Base-by-base conservation (phyloP, 495 filamentous ascomycete species). In the Aspergillus avenaceus region DNA sequence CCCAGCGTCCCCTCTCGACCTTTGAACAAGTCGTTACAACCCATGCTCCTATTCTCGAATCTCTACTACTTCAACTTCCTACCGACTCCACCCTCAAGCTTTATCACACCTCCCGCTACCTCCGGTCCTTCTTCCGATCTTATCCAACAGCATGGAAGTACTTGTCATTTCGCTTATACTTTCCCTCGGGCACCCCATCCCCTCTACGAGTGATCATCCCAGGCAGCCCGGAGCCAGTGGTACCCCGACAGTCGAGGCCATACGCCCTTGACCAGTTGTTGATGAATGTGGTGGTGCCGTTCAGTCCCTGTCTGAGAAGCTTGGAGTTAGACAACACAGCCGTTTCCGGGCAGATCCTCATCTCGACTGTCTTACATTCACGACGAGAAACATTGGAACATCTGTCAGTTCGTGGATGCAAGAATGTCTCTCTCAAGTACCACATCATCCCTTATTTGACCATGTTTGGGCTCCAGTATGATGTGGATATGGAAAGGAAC, bases 361-460 rank as follows among this genome's bases (percentile, higher is more conserved):
- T 74, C 11, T 73, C 72, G 26, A 78, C 65, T 3, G 76, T 84
- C 21, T 59, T 83, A 40, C 68, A 76, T 41, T 65, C 74, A n/a
- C 72, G 77, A 26, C 67, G 73, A 23, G 71, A 75, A 43, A 79
- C 76, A 0, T 53, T 84, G 45, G 72, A 79, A 55, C 80, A 84
- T 52, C 68, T 84, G 16, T 84, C 80, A 5, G 75, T 83, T 28
- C 74, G 81, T 8, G 81, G 80, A 7, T 84, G 81, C 72, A 83
- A 84, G 61, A 81, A 84, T 63, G 81, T 84, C 25, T 83, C 80
- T 14, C 66, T 84, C 41, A 84, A 84, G 61, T 84, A 84, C 54
- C 80, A 84, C 47, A 77, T 84, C 47, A 71, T 83, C 27, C 80
- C 81, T 3, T 84, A 76, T 47, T 63, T 84, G 14, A 71, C 71